These are phyloP conservation scores for Trypanosoma melophagium DNA, from an alignment of 208 protist genomes.

Conservation along the genomic window DNA sequence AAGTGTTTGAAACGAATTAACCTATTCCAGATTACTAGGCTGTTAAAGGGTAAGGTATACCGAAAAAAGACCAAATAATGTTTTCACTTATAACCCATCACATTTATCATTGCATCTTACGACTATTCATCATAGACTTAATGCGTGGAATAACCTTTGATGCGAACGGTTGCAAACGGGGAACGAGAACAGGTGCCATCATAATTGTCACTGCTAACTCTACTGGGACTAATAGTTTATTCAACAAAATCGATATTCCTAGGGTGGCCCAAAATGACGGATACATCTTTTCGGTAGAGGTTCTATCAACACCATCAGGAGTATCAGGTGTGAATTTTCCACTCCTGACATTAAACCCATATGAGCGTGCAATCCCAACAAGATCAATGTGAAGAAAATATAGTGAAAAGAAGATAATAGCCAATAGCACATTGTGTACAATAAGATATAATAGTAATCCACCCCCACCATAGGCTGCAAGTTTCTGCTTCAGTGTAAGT, in stretches of 20 bases:
- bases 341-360: conserved; percentile 63
- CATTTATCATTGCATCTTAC: neutral
- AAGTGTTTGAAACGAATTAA: too few relatives aligned
- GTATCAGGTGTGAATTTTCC: neutral
- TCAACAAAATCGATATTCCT: conserved; percentile 63
- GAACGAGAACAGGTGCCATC: conserved; percentile 63
- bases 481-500: conserved; percentile 46
- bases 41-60: too few relatives aligned
- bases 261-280: conserved; percentile 73
- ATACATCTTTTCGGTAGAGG: conserved; percentile 23
- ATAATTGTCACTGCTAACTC: conserved; percentile 67
- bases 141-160: conserved; percentile 26
- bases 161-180: conserved; percentile 69
- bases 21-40: too few relatives aligned
- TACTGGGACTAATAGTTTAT: conserved; percentile 79
- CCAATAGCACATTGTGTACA: conserved; percentile 59
- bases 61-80: conserved; percentile 5
- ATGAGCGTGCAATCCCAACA: conserved; percentile 53
- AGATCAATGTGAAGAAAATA: conserved; percentile 78
- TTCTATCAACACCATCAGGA: conserved; percentile 23
- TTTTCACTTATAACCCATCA: neutral
- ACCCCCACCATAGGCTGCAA: conserved; percentile 76
- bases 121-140: conserved; percentile 30
- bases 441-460: conserved; percentile 82
- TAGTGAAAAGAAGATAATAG: conserved; percentile 60